Evolutionary conservation across 192 early-diverging fungal species (phyloP).

Genomic region (Coemansia sp.): DNA sequence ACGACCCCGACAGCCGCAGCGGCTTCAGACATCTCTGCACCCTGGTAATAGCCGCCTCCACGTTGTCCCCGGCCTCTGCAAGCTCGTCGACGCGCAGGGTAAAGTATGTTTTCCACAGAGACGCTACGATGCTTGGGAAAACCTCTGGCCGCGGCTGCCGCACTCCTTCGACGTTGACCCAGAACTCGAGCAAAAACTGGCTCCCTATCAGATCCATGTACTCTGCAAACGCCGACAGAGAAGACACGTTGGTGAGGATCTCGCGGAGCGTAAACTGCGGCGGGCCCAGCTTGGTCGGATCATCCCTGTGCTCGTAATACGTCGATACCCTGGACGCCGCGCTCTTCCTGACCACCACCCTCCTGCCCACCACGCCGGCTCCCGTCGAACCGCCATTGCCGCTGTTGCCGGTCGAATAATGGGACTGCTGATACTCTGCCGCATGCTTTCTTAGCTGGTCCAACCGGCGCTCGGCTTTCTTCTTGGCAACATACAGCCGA

Average conservation of each 20-base stretch:
- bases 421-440: no score
- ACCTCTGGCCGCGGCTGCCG: conserved; percentile 21
- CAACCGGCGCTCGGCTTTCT: conserved; percentile 71
- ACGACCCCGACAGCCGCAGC: not conserved
- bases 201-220: conserved; percentile 71
- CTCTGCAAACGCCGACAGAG: conserved; percentile 75
- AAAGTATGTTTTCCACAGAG: conserved; percentile 56
- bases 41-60: conserved; percentile 23
- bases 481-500: conserved; percentile 67
- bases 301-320: conserved; percentile 51
- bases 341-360: not conserved
- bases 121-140: conserved; percentile 33
- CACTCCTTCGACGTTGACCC: conserved; percentile 69
- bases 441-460: conserved; percentile 29
- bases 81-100: conserved; percentile 46
- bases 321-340: conserved; percentile 33
- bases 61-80: conserved; percentile 21
- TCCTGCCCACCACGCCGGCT: not conserved
- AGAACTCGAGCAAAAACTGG: conserved; percentile 67
- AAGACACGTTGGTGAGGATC: conserved; percentile 63
- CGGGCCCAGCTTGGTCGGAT: conserved; percentile 36
- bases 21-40: conserved; percentile 48
- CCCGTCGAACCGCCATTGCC: not conserved
- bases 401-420: no score
- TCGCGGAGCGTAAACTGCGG: conserved; percentile 56